phyloP scores from a whole-genome alignment of 139 green algal species.

The Chlorella sp. region DNA sequence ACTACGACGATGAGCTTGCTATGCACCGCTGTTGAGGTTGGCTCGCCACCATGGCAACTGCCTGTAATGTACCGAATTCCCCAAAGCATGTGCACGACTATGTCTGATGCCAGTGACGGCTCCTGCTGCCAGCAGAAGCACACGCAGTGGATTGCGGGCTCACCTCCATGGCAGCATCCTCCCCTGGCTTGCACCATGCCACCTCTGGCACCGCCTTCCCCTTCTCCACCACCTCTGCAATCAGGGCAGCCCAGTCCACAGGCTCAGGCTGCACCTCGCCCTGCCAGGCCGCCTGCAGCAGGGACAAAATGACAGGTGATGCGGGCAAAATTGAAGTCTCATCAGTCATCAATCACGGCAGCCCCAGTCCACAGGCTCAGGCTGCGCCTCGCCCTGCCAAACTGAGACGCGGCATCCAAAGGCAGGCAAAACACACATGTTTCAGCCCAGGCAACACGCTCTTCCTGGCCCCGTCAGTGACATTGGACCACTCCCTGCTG shows the following conservation, averaged over 20 bases:
- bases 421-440: too few relatives aligned
- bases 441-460: too few relatives aligned
- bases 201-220: constrained; percentile 87
- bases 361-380: not conserved
- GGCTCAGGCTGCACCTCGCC: constrained; percentile 27
- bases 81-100: too few relatives aligned
- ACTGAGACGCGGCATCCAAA: too few relatives aligned
- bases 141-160: too few relatives aligned
- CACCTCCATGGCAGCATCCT: constrained; percentile 68
- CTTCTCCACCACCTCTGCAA: constrained; percentile 69
- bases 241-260: constrained; percentile 83
- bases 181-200: constrained; percentile 80
- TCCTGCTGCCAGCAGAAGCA: too few relatives aligned
- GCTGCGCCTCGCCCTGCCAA: constrained; percentile 6
- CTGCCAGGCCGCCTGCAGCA: constrained; percentile 18
- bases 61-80: too few relatives aligned
- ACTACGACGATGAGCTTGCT: too few relatives aligned
- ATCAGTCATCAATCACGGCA: not conserved
- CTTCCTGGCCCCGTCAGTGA: not conserved
- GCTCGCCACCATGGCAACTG: too few relatives aligned
- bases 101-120: too few relatives aligned
- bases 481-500: not conserved
- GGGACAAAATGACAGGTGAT: too few relatives aligned
- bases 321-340: not conserved
- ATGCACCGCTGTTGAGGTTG: too few relatives aligned